Evolutionary conservation across 2,329 filamentous ascomycete genomes (phyloP).

Genomic region (Tolypocladium paradoxum): DNA sequence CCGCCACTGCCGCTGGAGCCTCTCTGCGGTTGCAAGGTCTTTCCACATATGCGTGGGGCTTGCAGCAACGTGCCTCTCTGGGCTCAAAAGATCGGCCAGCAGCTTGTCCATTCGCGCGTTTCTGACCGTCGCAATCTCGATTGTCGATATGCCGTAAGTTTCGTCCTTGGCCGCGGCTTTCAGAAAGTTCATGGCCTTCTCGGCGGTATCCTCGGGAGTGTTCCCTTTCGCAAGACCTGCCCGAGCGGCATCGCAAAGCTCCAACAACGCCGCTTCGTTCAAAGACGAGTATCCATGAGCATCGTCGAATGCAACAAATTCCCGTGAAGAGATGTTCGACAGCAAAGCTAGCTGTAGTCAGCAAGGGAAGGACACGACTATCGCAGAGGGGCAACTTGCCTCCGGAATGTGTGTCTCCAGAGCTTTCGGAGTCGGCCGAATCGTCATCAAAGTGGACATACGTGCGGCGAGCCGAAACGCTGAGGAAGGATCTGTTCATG

Average conservation of each 20-base stretch:
- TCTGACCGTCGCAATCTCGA: constrained; percentile 29
- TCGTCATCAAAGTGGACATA: not conserved
- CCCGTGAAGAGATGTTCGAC: not conserved
- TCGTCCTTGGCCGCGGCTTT: constrained; percentile 28
- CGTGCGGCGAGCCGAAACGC: not conserved
- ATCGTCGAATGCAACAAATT: constrained; percentile 7
- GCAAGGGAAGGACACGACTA: not conserved
- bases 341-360: not conserved
- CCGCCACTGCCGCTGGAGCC: constrained; percentile 31
- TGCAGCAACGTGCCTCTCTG: constrained; percentile 14
- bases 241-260: constrained; percentile 32
- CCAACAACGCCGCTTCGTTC: constrained; percentile 15
- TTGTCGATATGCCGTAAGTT: constrained; percentile 15
- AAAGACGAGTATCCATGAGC: not conserved
- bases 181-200: constrained; percentile 29
- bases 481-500: not conserved
- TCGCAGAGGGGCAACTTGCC: not conserved
- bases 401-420: not conserved
- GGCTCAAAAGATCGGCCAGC: constrained; percentile 27
- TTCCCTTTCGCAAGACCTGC: constrained; percentile 20
- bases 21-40: constrained; percentile 24
- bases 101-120: constrained; percentile 32
- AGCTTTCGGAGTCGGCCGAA: not conserved
- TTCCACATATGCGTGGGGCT: constrained; percentile 19
- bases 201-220: constrained; percentile 19